Conservation (phyloP, 2,329 filamentous ascomycete genomes). For the Neofusicoccum ribis region DNA sequence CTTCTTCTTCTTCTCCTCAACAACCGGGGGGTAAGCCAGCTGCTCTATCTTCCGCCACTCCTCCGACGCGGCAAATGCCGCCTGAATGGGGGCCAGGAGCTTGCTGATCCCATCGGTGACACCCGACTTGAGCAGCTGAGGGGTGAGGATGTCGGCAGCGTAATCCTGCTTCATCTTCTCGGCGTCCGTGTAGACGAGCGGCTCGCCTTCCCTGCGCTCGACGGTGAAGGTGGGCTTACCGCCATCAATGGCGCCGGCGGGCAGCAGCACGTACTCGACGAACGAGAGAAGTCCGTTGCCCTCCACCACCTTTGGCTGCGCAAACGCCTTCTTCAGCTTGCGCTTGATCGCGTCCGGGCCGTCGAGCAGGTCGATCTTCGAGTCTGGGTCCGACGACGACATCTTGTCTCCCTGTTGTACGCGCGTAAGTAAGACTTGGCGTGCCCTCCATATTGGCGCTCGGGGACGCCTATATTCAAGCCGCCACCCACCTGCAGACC, state of each 20-base stretch:
- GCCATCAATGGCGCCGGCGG: constrained; percentile 64
- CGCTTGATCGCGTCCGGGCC: constrained; percentile 69
- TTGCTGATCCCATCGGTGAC: constrained; percentile 71
- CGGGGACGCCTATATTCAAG: constrained; percentile 38
- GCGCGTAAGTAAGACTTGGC: constrained; percentile 53
- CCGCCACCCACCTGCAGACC: constrained; percentile 84
- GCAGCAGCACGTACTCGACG: constrained; percentile 82
- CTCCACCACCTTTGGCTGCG: constrained; percentile 72
- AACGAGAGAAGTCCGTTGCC: constrained; percentile 87
- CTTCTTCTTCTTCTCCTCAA: constrained; percentile 65
- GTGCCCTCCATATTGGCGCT: too few species aligned
- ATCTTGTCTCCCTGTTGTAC: constrained; percentile 71
- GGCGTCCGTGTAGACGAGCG: constrained; percentile 77
- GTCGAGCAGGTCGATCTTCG: constrained; percentile 94
- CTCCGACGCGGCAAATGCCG: constrained; percentile 65
- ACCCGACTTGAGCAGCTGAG: constrained; percentile 85
- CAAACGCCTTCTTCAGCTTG: constrained; percentile 72
- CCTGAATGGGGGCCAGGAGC: constrained; percentile 76
- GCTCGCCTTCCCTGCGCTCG: constrained; percentile 66
- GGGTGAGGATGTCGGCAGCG: constrained; percentile 74
- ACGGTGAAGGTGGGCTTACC: constrained; percentile 66
- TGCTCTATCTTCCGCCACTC: constrained; percentile 80
- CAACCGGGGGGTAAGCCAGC: constrained; percentile 77
- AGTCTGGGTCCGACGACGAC: constrained; percentile 67
- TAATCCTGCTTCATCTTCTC: constrained; percentile 79